Conservation (phyloP, 2,329 filamentous ascomycete species). For the Nemania abortiva region DNA sequence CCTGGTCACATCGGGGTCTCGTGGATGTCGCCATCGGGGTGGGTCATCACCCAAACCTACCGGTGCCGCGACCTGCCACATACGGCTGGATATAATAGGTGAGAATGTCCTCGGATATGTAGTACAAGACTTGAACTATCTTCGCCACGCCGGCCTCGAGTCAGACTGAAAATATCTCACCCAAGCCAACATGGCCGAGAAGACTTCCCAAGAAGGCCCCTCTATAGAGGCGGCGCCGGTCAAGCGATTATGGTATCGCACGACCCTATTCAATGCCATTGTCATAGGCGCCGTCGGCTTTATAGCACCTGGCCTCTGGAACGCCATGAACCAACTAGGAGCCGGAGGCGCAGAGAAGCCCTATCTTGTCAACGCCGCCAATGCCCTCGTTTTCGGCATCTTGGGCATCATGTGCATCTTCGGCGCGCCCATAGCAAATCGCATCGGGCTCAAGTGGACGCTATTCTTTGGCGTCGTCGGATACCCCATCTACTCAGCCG, state of each 20-base stretch:
- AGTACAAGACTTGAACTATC: no score
- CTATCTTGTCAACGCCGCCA: conserved; percentile 58
- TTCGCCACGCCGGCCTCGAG: background rate
- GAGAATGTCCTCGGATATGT: background rate
- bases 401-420: conserved; percentile 53
- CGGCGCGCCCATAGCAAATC: conserved; percentile 52
- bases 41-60: conserved; percentile 38
- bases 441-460: conserved; percentile 51
- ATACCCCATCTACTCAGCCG: conserved; percentile 54
- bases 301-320: conserved; percentile 65
- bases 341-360: conserved; percentile 65
- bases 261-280: conserved; percentile 65
- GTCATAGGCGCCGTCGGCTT: conserved; percentile 66
- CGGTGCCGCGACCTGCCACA: background rate
- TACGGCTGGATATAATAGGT: conserved; percentile 2
- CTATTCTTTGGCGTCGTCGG: conserved; percentile 53
- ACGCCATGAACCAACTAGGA: conserved; percentile 66
- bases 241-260: conserved; percentile 59
- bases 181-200: conserved; percentile 30
- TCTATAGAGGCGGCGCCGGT: conserved; percentile 1
- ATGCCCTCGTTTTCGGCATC: conserved; percentile 53
- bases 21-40: conserved; percentile 42
- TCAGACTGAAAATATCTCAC: background rate
- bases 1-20: conserved; percentile 15
- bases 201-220: conserved; percentile 9